Percentiles rank a stretch among this genome's conserved stretches.
Conservation (phyloP, 805 yeast genomes). For the Pachysolen tannophilus region DNA sequence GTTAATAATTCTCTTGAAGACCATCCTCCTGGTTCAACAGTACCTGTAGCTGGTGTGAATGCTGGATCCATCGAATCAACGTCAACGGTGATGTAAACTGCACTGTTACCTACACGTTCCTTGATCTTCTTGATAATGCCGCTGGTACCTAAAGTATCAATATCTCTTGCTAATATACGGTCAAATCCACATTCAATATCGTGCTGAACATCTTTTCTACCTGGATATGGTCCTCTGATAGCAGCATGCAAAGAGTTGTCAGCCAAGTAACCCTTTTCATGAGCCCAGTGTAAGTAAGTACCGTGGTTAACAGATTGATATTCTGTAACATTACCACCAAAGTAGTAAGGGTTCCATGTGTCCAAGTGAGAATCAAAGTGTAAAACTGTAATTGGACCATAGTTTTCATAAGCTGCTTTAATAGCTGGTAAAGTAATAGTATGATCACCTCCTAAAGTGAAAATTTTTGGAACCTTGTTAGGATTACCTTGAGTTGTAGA, state of each 20-base stretch:
- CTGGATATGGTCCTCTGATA: slow-evolving; percentile 34
- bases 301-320: slow-evolving; percentile 37
- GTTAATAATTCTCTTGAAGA: slow-evolving; percentile 37
- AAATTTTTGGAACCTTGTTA: slow-evolving; percentile 25
- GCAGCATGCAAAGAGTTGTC: slow-evolving; percentile 29
- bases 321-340: slow-evolving; percentile 35
- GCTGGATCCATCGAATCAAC: slow-evolving; percentile 47
- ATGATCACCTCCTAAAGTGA: slow-evolving; percentile 51
- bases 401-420: slow-evolving; percentile 37
- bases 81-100: slow-evolving; percentile 41
- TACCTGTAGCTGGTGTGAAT: slow-evolving; percentile 45
- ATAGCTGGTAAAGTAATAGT: slow-evolving; percentile 42
- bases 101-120: slow-evolving; percentile 27
- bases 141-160: slow-evolving; percentile 33
- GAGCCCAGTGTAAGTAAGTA: slow-evolving; percentile 37
- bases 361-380: slow-evolving; percentile 41
- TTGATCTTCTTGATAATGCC: slow-evolving; percentile 29
- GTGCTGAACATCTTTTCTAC: slow-evolving; percentile 27
- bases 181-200: slow-evolving; percentile 43
- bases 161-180: slow-evolving; percentile 36
- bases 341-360: slow-evolving; percentile 36
- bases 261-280: slow-evolving; percentile 31
- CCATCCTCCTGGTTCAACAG: slow-evolving; percentile 48
- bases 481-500: slow-evolving; percentile 20
- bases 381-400: slow-evolving; percentile 36